phyloP scores from a whole-genome alignment of 1,139 yeast species.

The Saccharomyces hybrid region DNA sequence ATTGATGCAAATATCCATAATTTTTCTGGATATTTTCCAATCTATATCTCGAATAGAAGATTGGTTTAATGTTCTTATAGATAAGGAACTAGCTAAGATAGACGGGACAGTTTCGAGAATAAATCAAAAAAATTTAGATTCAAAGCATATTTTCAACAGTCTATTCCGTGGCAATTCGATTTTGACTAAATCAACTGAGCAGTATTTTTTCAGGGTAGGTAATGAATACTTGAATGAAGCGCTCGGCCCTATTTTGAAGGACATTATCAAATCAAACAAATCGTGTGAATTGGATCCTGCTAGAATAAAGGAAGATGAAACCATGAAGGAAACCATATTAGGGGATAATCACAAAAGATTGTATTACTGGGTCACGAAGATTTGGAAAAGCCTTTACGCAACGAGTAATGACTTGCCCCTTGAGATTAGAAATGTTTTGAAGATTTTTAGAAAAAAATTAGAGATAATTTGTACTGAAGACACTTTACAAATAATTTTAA shows the following conservation, averaged over 20 bases:
- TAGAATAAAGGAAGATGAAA: conserved; percentile 39
- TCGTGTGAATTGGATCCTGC: conserved; percentile 71
- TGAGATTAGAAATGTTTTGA: conserved; percentile 55
- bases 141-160: conserved; percentile 48
- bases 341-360: conserved; percentile 49
- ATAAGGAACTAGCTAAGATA: conserved; percentile 48
- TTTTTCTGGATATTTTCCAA: conserved; percentile 59
- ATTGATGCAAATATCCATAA: conserved; percentile 47
- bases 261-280: conserved; percentile 44
- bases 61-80: conserved; percentile 65
- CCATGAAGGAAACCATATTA: conserved; percentile 35
- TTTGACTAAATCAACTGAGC: conserved; percentile 72
- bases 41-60: conserved; percentile 53
- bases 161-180: conserved; percentile 81
- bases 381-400: conserved; percentile 66
- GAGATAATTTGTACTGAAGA: conserved; percentile 57
- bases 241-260: conserved; percentile 59
- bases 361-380: conserved; percentile 46
- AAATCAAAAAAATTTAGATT: conserved; percentile 12
- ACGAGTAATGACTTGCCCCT: conserved; percentile 74
- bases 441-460: conserved; percentile 50
- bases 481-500: conserved; percentile 42
- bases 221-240: conserved; percentile 68
- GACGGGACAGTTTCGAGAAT: conserved; percentile 27
- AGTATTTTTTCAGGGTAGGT: conserved; percentile 69